phyloP scores from a whole-genome alignment of 2,329 filamentous ascomycete species.

The Penicillium nordicum region DNA sequence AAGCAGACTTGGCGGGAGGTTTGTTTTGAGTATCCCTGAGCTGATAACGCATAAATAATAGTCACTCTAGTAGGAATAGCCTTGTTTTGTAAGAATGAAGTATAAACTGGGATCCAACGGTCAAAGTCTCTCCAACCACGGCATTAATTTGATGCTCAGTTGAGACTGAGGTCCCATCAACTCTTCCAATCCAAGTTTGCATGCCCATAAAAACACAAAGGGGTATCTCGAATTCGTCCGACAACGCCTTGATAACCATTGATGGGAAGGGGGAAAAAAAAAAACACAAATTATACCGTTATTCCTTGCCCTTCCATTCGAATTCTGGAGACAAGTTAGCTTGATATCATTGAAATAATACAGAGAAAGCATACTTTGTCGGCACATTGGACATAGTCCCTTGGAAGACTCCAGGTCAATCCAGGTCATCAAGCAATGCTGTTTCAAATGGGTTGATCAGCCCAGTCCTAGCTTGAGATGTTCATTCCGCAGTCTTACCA shows the following conservation, averaged over 20 bases:
- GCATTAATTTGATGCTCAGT: not conserved
- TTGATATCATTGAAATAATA: not conserved
- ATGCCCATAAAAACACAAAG: not conserved
- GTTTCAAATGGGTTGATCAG: constrained; percentile 6
- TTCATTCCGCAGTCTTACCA: constrained; percentile 55
- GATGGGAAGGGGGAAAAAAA: not conserved
- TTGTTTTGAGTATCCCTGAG: no score
- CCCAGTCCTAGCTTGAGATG: constrained; percentile 4
- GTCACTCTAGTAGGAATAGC: not conserved
- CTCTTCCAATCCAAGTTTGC: not conserved
- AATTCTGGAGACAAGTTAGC: constrained; percentile 44
- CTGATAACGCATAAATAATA: no score
- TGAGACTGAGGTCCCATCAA: not conserved
- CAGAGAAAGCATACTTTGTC: constrained; percentile 65
- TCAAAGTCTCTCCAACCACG: not conserved
- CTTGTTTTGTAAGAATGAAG: not conserved
- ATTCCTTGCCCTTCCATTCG: constrained; percentile 49
- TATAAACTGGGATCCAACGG: not conserved
- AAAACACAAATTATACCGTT: constrained; percentile 1
- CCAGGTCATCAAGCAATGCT: constrained; percentile 89
- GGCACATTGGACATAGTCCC: constrained; percentile 95
- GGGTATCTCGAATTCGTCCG: constrained; percentile 6
- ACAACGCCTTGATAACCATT: constrained; percentile 5
- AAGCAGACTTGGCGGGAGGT: no score
- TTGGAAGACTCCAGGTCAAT: constrained; percentile 91